phyloP scores from a whole-genome alignment of 192 early-diverging fungal species.

The Rhizoclosmatium globosum region DNA sequence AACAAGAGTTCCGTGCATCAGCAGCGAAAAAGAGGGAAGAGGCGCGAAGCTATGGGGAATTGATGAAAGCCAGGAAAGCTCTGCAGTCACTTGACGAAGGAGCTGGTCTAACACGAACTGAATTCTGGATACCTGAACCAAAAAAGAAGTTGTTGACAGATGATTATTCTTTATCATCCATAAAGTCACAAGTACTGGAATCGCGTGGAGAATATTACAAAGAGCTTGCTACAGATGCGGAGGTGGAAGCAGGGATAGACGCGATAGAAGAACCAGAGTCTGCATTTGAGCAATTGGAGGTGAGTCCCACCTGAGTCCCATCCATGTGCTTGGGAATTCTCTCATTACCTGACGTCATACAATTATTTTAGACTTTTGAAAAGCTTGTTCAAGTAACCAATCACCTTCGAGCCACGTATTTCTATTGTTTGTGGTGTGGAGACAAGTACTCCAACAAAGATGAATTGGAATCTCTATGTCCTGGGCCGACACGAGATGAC shows the following conservation, averaged over 20 bases:
- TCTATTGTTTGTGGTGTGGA: constrained; percentile 78
- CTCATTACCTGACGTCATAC: background rate
- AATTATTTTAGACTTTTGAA: constrained; percentile 46
- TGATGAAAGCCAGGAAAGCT: constrained; percentile 13
- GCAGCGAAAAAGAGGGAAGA: background rate
- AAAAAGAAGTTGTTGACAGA: constrained; percentile 23
- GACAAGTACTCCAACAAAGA: constrained; percentile 57
- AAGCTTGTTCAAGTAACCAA: constrained; percentile 56
- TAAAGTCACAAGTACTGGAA: constrained; percentile 16
- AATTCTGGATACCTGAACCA: constrained; percentile 27
- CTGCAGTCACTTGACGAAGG: constrained; percentile 21
- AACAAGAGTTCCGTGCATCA: constrained; percentile 2
- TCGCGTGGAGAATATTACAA: constrained; percentile 39
- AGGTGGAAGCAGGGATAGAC: constrained; percentile 22
- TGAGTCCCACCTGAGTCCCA: no score
- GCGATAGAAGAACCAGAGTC: constrained; percentile 42
- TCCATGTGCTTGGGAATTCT: background rate
- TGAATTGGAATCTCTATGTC: constrained; percentile 66
- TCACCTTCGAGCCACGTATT: constrained; percentile 62
- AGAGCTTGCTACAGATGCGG: constrained; percentile 37
- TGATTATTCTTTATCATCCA: constrained; percentile 8
- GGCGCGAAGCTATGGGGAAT: constrained; percentile 1
- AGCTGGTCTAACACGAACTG: background rate
- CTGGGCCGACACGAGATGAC: constrained; percentile 66
- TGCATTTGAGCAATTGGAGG: constrained; percentile 42